These are phyloP conservation scores for Podospora didyma DNA, from an alignment of 495 filamentous ascomycete species.

Conservation along the genomic window DNA sequence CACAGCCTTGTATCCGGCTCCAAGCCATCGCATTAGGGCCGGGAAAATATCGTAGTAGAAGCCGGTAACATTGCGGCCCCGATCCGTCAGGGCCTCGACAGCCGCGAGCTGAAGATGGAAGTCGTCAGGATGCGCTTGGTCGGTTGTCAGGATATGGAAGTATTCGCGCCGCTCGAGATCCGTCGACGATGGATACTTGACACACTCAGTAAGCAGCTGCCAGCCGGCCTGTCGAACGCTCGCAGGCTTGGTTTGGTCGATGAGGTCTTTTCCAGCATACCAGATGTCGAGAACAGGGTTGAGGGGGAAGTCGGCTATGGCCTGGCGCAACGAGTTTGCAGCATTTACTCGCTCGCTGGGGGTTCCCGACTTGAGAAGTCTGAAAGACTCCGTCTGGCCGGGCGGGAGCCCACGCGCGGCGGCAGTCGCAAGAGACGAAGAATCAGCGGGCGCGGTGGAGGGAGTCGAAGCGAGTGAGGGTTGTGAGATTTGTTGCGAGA, in stretches of 20 bases:
- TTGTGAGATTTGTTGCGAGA: constrained; percentile 24
- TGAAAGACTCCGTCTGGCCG: constrained; percentile 41
- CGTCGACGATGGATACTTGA: constrained; percentile 54
- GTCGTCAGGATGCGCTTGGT: constrained; percentile 49
- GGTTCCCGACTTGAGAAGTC: constrained; percentile 42
- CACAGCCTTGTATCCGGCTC: constrained; percentile 51
- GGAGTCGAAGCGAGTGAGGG: constrained; percentile 12
- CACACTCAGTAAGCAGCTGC: constrained; percentile 61
- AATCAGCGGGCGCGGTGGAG: constrained; percentile 17
- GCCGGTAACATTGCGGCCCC: constrained; percentile 58
- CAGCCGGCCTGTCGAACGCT: constrained; percentile 55
- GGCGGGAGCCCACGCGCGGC: constrained; percentile 31
- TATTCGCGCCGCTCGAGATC: constrained; percentile 62
- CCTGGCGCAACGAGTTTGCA: constrained; percentile 50
- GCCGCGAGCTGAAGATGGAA: constrained; percentile 62
- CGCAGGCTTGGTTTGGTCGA: constrained; percentile 49
- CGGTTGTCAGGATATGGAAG: constrained; percentile 55
- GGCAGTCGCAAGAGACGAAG: constrained; percentile 7
- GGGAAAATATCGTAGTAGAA: constrained; percentile 60
- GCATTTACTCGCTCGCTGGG: constrained; percentile 50
- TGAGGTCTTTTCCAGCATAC: constrained; percentile 60
- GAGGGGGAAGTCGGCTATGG: constrained; percentile 54
- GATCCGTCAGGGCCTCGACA: constrained; percentile 57
- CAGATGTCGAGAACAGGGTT: constrained; percentile 57
- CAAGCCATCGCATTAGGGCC: constrained; percentile 56